phyloP scores from a whole-genome alignment of 129 eudicot genomes.

The Tanacetum coccineum region DNA sequence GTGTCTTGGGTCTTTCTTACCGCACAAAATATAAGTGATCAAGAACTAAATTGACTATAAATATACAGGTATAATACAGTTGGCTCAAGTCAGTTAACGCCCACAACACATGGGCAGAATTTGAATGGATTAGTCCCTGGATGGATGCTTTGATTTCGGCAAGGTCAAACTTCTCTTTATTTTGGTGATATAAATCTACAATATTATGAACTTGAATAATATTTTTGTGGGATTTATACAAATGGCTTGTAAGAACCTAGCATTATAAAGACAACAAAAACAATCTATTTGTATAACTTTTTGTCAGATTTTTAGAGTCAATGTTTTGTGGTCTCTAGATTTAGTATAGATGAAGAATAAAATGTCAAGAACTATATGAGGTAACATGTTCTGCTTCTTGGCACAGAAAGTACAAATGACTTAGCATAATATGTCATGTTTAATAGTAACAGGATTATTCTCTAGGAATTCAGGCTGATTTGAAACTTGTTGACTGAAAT shows the following conservation, averaged over 20 bases:
- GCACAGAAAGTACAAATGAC: constrained; percentile 19
- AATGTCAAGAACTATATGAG: constrained; percentile 20
- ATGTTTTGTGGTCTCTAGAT: constrained; percentile 16
- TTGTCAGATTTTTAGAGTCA: constrained; percentile 6
- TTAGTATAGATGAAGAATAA: constrained; percentile 21
- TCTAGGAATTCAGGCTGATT: constrained; percentile 16
- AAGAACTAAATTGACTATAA: background rate
- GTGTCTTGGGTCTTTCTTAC: background rate
- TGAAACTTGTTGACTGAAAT: constrained; percentile 12
- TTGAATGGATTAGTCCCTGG: constrained; percentile 67
- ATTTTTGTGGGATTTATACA: constrained; percentile 18
- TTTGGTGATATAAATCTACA: constrained; percentile 27
- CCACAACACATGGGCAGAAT: constrained; percentile 49
- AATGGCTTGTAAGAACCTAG: constrained; percentile 21
- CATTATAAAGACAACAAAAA: background rate
- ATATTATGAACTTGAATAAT: constrained; percentile 24
- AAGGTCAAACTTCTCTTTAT: constrained; percentile 21
- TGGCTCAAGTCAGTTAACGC: constrained; percentile 55
- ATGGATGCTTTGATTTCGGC: constrained; percentile 66
- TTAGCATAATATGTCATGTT: background rate
- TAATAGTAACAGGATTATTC: constrained; percentile 8
- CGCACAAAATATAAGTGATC: background rate
- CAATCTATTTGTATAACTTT: constrained; percentile 11
- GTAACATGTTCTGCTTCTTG: constrained; percentile 8
- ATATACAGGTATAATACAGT: constrained; percentile 52